phyloP scores from a whole-genome alignment of 1,284 basidiomycete genomes.

The Cryptococcus sp. region DNA sequence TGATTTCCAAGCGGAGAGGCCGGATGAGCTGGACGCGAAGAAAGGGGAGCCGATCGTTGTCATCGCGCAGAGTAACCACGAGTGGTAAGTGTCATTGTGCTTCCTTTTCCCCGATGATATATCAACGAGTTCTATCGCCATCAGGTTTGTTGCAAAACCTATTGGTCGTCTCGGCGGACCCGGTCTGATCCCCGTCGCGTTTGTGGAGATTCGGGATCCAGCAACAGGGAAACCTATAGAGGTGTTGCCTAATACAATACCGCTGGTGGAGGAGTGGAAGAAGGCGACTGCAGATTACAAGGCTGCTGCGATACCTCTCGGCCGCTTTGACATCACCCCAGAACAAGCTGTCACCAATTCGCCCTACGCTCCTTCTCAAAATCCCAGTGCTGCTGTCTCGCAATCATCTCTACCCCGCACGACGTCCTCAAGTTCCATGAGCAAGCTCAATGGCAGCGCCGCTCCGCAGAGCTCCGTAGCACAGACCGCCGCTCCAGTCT shows the following conservation, averaged over 20 bases:
- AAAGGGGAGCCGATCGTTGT: conserved; percentile 89
- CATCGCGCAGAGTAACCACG: conserved; percentile 55
- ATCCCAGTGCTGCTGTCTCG: conserved; percentile 20
- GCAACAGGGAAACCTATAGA: conserved; percentile 70
- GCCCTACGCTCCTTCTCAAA: conserved; percentile 37
- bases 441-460: conserved; percentile 6
- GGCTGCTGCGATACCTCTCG: conserved; percentile 90
- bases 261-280: conserved; percentile 98
- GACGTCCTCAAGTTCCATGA: conserved; percentile 31
- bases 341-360: conserved; percentile 48
- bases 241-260: conserved; percentile 76
- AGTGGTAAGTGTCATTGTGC: conserved; percentile 47
- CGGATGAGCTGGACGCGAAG: conserved; percentile 94
- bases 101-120: conserved; percentile 9
- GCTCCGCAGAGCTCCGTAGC: conserved; percentile 12
- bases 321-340: conserved; percentile 73
- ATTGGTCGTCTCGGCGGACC: conserved; percentile 92
- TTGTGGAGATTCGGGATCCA: conserved; percentile 94
- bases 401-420: conserved; percentile 34
- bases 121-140: neutral
- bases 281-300: conserved; percentile 92
- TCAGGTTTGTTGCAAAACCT: conserved; percentile 73
- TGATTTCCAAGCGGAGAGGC: conserved; percentile 90
- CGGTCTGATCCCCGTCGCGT: conserved; percentile 93
- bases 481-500: conserved; percentile 20